Percentiles rank a stretch among this genome's conserved stretches.
Evolutionary conservation across 1,284 basidiomycete genomes (phyloP).

Genomic region (Mrakiaceae sp.): DNA sequence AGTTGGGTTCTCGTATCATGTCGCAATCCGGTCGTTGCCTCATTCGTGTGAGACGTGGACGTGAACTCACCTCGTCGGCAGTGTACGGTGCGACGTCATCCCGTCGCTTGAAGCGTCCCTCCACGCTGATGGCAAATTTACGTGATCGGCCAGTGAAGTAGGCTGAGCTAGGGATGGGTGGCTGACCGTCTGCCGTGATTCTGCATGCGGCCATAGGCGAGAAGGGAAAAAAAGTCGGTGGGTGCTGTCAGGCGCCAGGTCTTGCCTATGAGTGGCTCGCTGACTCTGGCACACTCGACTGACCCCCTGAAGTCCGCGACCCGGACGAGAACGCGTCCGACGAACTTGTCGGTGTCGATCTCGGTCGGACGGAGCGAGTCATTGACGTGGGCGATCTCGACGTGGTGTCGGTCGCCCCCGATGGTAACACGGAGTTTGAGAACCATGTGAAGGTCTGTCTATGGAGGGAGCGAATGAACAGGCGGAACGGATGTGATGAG

Average conservation of each 20-base stretch:
- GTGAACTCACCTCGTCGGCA: constrained; percentile 23
- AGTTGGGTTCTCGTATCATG: no score
- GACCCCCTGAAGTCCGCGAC: constrained; percentile 30
- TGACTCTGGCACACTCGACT: not conserved
- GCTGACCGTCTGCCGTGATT: constrained; percentile 23
- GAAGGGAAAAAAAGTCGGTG: not conserved
- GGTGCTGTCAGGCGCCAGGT: no score
- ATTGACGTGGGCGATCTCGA: constrained; percentile 31
- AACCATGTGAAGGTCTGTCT: no score
- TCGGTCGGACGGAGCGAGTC: constrained; percentile 30
- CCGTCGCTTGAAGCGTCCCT: constrained; percentile 33
- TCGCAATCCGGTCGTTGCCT: no score
- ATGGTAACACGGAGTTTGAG: constrained; percentile 28
- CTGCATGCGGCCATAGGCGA: constrained; percentile 11
- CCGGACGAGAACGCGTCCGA: constrained; percentile 34
- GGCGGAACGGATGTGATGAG: no score
- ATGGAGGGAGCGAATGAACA: no score
- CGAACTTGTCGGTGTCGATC: constrained; percentile 32
- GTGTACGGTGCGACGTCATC: constrained; percentile 21
- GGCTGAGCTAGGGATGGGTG: constrained; percentile 15
- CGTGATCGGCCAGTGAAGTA: constrained; percentile 30
- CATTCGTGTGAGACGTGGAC: not conserved
- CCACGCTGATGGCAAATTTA: constrained; percentile 37
- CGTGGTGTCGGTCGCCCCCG: constrained; percentile 31
- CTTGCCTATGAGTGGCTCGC: not conserved